phyloP scores from a whole-genome alignment of 768 basidiomycete genomes.

The Rhizopogon vesiculosus region DNA sequence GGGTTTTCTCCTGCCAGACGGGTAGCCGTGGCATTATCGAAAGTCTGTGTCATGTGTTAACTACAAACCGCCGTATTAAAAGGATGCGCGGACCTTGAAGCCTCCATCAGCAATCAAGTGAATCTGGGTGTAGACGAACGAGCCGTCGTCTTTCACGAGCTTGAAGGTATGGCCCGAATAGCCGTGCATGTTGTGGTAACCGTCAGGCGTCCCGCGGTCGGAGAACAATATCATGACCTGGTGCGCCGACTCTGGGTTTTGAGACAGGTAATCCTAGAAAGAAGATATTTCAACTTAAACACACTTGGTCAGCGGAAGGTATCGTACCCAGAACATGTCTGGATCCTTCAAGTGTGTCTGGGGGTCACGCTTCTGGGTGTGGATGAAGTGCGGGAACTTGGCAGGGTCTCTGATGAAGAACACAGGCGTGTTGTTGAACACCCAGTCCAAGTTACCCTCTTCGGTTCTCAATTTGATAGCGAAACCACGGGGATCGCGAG shows the following conservation, averaged over 20 bases:
- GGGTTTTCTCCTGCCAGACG: constrained; percentile 70
- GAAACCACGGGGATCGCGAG: constrained; percentile 92
- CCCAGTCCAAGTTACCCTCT: constrained; percentile 90
- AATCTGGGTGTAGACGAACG: constrained; percentile 83
- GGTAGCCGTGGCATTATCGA: constrained; percentile 61
- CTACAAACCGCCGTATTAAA: neutral
- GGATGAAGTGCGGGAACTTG: constrained; percentile 93
- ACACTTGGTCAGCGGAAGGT: constrained; percentile 11
- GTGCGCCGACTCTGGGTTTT: constrained; percentile 87
- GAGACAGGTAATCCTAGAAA: constrained; percentile 77
- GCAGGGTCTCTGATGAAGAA: constrained; percentile 87
- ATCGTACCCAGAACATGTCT: constrained; percentile 76
- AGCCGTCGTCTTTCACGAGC: constrained; percentile 79
- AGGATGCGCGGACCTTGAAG: constrained; percentile 52
- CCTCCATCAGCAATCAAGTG: constrained; percentile 78
- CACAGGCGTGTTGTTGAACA: constrained; percentile 89
- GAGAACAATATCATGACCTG: constrained; percentile 89
- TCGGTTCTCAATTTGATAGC: constrained; percentile 86
- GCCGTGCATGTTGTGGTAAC: constrained; percentile 83
- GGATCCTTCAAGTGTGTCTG: constrained; percentile 88
- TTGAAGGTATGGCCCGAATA: constrained; percentile 94
- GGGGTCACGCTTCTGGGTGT: constrained; percentile 89
- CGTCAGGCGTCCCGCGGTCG: constrained; percentile 93
- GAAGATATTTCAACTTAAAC: constrained; percentile 25
- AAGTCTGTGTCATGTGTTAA: constrained; percentile 42